phyloP scores from a whole-genome alignment of 148 eudicot species.

The Rhododendron mucronatum region DNA sequence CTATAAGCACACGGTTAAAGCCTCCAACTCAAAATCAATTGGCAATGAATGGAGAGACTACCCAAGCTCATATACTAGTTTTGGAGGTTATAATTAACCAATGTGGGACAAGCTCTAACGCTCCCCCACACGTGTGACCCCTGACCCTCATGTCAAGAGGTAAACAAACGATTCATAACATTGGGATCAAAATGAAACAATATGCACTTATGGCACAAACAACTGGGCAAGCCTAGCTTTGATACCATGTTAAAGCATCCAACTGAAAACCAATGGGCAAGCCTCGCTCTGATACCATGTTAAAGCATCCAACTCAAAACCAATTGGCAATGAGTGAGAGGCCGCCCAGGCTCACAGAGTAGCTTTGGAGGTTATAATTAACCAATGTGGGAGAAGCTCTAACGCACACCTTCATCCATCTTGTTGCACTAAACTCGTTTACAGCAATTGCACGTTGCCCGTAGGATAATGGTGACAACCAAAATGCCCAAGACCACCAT shows the following conservation, averaged over 20 bases:
- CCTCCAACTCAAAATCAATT: background rate
- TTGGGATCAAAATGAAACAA: background rate
- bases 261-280: too few relatives aligned
- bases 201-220: too few relatives aligned
- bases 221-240: too few relatives aligned
- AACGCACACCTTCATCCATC: constrained; percentile 65
- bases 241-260: background rate
- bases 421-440: constrained; percentile 69
- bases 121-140: background rate
- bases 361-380: background rate
- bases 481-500: constrained; percentile 93
- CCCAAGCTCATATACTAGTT: background rate
- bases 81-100: background rate
- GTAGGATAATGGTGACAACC: constrained; percentile 85
- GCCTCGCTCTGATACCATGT: too few relatives aligned
- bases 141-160: background rate
- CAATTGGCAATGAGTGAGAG: background rate
- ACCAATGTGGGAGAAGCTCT: background rate
- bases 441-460: constrained; percentile 75
- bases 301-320: background rate
- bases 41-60: background rate
- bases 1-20: background rate
- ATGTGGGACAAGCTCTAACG: background rate
- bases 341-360: background rate
- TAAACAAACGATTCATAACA: background rate